A percentile compares a stretch with the other conserved stretches of the same genome.
Evolutionary conservation across 176 grass and related monocot genomes (phyloP).

Genomic region (Zea mays): DNA sequence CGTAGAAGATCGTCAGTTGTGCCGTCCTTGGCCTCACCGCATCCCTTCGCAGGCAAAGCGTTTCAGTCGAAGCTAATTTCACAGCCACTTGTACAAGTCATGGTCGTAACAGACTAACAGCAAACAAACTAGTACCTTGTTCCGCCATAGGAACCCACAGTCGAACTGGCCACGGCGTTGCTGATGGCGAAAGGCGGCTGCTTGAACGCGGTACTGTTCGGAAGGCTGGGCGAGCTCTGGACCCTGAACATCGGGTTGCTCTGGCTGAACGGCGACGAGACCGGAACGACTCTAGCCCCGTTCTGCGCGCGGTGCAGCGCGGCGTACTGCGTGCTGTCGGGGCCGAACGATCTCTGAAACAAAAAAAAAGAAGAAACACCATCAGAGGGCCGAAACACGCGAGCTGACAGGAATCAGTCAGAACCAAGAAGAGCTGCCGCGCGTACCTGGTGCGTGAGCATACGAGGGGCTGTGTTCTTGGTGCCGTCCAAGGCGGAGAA

Average conservation of each 20-base stretch:
- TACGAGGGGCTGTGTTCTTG: constrained; percentile 26
- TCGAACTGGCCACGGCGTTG: constrained; percentile 30
- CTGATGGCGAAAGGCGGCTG: constrained; percentile 44
- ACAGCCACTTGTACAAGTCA: not conserved
- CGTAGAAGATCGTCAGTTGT: constrained; percentile 87
- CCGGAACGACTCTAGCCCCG: constrained; percentile 48
- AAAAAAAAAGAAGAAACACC: too few species aligned
- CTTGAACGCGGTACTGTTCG: constrained; percentile 46
- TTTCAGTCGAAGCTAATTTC: constrained; percentile 13
- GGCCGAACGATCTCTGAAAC: constrained; percentile 46
- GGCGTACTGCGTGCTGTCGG: constrained; percentile 41
- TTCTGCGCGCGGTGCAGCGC: constrained; percentile 32
- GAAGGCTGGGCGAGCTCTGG: constrained; percentile 46
- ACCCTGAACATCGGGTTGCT: constrained; percentile 64
- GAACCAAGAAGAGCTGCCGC: not conserved
- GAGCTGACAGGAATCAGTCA: not conserved
- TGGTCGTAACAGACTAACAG: not conserved
- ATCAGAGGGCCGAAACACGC: not conserved
- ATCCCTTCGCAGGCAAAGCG: constrained; percentile 55
- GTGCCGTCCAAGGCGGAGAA: constrained; percentile 47
- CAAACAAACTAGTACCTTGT: constrained; percentile 47
- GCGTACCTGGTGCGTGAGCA: constrained; percentile 53
- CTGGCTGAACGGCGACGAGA: constrained; percentile 48
- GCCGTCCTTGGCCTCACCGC: constrained; percentile 42
- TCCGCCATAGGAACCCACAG: constrained; percentile 44